Conservation (phyloP, 2,329 filamentous ascomycete genomes). For the Zopfia rhizophila region DNA sequence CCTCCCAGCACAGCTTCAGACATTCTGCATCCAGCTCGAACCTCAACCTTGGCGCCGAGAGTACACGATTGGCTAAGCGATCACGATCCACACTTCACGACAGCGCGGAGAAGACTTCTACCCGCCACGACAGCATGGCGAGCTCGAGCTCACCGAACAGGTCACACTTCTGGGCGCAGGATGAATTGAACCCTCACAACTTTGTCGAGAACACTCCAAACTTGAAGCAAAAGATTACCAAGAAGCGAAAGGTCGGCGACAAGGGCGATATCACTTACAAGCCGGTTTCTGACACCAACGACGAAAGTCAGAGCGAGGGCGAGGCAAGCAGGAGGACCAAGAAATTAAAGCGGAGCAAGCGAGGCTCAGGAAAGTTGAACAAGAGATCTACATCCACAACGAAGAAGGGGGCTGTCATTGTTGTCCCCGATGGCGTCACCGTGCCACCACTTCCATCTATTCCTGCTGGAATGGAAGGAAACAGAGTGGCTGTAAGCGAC, state of each 20-base stretch:
- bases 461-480: conserved; percentile 33
- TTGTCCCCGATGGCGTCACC: conserved; percentile 40
- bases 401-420: conserved; percentile 32
- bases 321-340: conserved; percentile 23
- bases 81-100: too few species aligned
- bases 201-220: conserved; percentile 27
- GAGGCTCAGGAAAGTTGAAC: conserved; percentile 27
- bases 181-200: conserved; percentile 39
- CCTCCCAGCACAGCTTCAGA: too few species aligned
- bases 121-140: too few species aligned
- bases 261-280: conserved; percentile 44
- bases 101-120: not conserved
- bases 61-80: too few species aligned
- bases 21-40: too few species aligned
- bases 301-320: conserved; percentile 33
- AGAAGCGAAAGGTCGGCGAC: conserved; percentile 52
- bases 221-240: conserved; percentile 42
- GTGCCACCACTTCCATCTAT: conserved; percentile 44
- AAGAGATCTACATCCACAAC: conserved; percentile 26
- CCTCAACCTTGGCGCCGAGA: too few species aligned
- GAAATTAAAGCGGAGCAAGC: conserved; percentile 25
- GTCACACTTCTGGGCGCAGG: conserved; percentile 30
- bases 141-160: too few species aligned
- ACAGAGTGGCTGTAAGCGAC: conserved; percentile 24
- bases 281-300: conserved; percentile 36